Base-by-base conservation (phyloP, 257 asterid genomes). In the Eucommia ulmoides region DNA sequence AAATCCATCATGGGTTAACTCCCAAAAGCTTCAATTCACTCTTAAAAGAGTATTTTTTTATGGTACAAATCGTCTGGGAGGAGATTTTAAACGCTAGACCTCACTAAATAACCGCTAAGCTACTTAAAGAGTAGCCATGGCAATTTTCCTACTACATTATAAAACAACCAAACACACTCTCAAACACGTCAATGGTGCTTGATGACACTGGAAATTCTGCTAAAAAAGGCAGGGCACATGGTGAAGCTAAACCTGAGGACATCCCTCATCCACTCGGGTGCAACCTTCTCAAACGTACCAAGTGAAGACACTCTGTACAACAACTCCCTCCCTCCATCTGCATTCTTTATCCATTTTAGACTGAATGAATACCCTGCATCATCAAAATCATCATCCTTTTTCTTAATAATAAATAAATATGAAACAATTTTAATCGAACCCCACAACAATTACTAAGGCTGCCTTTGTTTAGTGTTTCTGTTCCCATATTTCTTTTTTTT, bases 221-320 rank as follows among this genome's bases (percentile, higher is more conserved):
- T 47, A 29, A 29, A 51, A 25, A 45, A 19, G 0, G 22, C 3
- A 23, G 29, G 41, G 20, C 19, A 50, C 38, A 45, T 55, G 55
- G 33, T 3, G 33, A 12, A 33, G 61, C 18, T 19, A 51, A 22
- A 64, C 53, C 64, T 65, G 56, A 4, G 3, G 33, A 29, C 38
- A 6, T 5, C 12, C 38, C 38, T 29, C 38, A 29, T 29, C 38
- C 38, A 29, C 38, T 29, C 38, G 38, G 38, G 38, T 12, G 38
- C 38, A 29, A 29, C 38, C 38, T 12, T 29, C 38, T 29, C 38
- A 29, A 29, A 29, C 12, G 38, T 29, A 5, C 38, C 38, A 6
- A 29, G 12, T 29, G 38, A 29, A 6, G 12, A 29, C 38, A 12
- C 38, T 5, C 38, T 6, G 38, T 29, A 29, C 38, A 29, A 5